Evolutionary conservation across 2,329 filamentous ascomycete genomes (phyloP), one percentile per base, ranked within the genome.

Genomic region (Thermothelomyces thermophilus): DNA sequence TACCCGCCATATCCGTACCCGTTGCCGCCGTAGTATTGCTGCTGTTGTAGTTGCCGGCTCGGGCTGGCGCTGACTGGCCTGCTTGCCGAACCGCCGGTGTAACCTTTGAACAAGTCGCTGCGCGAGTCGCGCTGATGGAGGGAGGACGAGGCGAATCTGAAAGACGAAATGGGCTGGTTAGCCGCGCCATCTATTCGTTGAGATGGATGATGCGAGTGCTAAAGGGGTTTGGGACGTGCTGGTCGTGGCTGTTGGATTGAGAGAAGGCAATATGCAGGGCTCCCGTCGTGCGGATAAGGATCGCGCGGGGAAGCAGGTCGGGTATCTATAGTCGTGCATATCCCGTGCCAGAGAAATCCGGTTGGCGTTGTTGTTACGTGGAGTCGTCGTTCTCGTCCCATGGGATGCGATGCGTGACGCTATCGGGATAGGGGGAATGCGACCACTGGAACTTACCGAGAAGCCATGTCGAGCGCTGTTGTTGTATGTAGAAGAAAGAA

Each of bases 41-140:
- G 35, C 19, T 40, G 48, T 28, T 46, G 41, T 2, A n/a, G 39
- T 13, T 62, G 55, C 35, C 66, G 66, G 56, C 64, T 70, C 19
- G 75, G 73, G 60, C 71, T 74, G 37, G 70, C 65, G 62, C 70
- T 75, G 59, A 66, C 66, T 41, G 70, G 65, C 46, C 71, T 64
- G 55, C 66, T 63, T 58, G 67, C 67, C 54, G 71, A 73, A 62
- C 73, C 71, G 59, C 73, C 72, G 59, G 77, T 81, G 69, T 89
- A 90, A 60, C 83, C 82, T 58, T 86, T 84, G 70, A 90, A 90
- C 56, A 90, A 80, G 58, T 83, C 82, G 64, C 80, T 84, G 63
- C 85, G 74, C 62, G 81, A 77, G 72, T 87, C 75, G 72, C 85
- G 78, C 72, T 89, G 85, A 67, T 88, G 85, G 55, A 88, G 79